Conservation (phyloP, 768 basidiomycete species). For the Brasilioporus rufonigricans region DNA sequence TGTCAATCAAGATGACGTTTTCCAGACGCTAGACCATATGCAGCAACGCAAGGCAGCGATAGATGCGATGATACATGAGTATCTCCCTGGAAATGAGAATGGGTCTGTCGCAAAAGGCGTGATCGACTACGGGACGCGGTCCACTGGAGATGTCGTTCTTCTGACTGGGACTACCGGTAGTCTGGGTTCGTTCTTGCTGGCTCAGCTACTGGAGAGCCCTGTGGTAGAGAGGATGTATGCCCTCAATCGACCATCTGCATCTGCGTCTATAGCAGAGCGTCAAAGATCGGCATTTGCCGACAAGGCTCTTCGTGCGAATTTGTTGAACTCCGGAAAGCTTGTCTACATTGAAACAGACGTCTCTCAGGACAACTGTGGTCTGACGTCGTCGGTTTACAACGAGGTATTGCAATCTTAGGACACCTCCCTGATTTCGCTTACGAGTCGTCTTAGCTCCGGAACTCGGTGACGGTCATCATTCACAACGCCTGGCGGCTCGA, state of each 20-base stretch:
- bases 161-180: constrained; percentile 45
- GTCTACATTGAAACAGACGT: constrained; percentile 39
- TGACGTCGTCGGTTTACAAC: constrained; percentile 23
- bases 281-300: constrained; percentile 36
- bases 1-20: not conserved
- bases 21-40: not conserved
- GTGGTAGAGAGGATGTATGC: constrained; percentile 32
- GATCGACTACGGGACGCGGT: no score
- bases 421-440: no score
- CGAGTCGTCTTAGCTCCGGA: not conserved
- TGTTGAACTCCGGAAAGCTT: constrained; percentile 34
- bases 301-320: constrained; percentile 28
- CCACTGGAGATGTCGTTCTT: not conserved
- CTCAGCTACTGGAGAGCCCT: constrained; percentile 24
- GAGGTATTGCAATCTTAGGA: constrained; percentile 22
- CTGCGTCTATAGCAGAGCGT: constrained; percentile 18
- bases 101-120: not conserved
- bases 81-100: constrained; percentile 11
- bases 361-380: constrained; percentile 29
- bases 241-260: constrained; percentile 29
- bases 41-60: not conserved
- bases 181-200: constrained; percentile 39
- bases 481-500: not conserved
- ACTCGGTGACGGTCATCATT: not conserved
- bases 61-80: constrained; percentile 39